Evolutionary conservation across 23 red algal genomes (phyloP).

Genomic region (Gracilaria domingensis): DNA sequence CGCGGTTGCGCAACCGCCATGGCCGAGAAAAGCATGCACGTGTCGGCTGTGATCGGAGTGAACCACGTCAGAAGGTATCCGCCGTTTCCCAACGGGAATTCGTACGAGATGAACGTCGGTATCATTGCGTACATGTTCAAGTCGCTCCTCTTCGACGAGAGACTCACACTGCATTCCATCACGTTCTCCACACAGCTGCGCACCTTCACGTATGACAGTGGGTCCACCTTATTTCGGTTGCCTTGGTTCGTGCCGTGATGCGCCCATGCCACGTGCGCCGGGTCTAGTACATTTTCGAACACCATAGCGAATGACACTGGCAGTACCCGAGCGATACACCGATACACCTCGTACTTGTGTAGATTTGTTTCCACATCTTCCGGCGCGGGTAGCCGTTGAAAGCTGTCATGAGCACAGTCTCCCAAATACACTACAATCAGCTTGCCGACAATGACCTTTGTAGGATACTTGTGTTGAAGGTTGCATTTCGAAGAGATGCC

Average conservation of each 20-base stretch:
- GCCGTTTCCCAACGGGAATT: neutral
- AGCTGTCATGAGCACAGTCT: neutral
- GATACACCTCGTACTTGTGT: neutral
- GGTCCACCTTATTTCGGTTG: slow-evolving; percentile 24
- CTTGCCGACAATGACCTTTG: neutral
- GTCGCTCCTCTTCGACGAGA: neutral
- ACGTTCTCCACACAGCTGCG: too few relatives aligned
- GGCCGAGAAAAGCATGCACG: neutral
- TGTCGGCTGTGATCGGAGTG: neutral
- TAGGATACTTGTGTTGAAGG: slow-evolving; percentile 42
- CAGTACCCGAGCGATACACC: neutral
- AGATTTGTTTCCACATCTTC: neutral
- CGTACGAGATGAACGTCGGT: neutral
- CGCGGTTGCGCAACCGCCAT: neutral
- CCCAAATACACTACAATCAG: slow-evolving; percentile 56
- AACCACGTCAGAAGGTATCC: slow-evolving; percentile 7
- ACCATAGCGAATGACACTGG: slow-evolving; percentile 2
- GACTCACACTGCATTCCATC: too few relatives aligned
- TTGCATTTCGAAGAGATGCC: slow-evolving; percentile 13
- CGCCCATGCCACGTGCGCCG: slow-evolving; percentile 49
- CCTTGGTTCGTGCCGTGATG: slow-evolving; percentile 57
- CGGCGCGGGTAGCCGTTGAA: slow-evolving; percentile 9
- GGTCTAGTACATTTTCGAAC: slow-evolving; percentile 52
- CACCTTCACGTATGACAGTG: neutral
- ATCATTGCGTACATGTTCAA: neutral